A percentile compares a stretch with the other conserved stretches of the same genome.
Evolutionary conservation across 345 rosid species (phyloP).

Genomic region (Syzygium aromaticum): DNA sequence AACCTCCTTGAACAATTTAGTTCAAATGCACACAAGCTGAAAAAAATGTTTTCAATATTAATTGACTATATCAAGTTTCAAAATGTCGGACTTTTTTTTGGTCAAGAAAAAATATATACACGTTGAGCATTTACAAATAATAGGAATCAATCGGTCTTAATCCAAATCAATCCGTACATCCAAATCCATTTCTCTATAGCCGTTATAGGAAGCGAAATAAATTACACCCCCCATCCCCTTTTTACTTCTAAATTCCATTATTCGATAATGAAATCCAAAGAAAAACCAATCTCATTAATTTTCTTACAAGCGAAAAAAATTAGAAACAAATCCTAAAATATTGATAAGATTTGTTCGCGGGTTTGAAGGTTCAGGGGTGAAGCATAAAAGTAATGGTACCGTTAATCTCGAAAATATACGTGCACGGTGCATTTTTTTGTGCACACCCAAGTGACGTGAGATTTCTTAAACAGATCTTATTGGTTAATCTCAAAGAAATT

Average conservation of each 20-base stretch:
- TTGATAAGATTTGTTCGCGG: neutral
- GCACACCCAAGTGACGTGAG: neutral
- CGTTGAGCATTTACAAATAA: too few relatives aligned
- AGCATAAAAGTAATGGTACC: too few relatives aligned
- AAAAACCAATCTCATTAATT: neutral
- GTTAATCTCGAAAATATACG: neutral
- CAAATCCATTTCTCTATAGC: too few relatives aligned
- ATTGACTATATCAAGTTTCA: too few relatives aligned
- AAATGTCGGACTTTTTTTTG: too few relatives aligned
- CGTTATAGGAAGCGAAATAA: too few relatives aligned
- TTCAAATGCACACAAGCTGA: too few relatives aligned
- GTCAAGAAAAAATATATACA: too few relatives aligned
- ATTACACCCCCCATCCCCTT: too few relatives aligned
- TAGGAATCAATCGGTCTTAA: too few relatives aligned
- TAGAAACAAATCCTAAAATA: neutral
- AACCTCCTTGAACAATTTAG: neutral
- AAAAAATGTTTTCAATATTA: too few relatives aligned
- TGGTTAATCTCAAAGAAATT: neutral
- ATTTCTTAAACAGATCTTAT: neutral
- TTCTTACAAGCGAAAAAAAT: neutral
- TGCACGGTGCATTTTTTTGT: neutral
- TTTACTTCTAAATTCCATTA: neutral
- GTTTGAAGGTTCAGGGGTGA: fast-evolving
- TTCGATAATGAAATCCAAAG: neutral
- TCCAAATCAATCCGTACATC: too few relatives aligned